Percentiles rank a stretch among this genome's conserved stretches.
phyloP scores from a whole-genome alignment of 1,139 yeast genomes.

The Yarrowia galli region DNA sequence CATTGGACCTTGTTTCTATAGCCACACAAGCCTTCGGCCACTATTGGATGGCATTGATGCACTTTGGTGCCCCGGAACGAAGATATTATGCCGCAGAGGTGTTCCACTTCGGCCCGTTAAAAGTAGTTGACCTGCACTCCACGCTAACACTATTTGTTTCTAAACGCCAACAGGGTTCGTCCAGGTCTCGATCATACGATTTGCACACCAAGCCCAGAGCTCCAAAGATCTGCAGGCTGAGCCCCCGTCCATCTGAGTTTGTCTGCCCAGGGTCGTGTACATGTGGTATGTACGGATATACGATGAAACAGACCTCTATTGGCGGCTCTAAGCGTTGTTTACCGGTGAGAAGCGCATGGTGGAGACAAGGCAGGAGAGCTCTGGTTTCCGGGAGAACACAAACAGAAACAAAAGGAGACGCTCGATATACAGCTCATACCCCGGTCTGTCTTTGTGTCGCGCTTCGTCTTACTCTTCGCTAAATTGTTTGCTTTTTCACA shows the following conservation, averaged over 20 bases:
- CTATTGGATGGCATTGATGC: no score
- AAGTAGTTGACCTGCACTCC: constrained; percentile 22
- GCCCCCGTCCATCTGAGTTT: constrained; percentile 18
- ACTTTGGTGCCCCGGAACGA: not conserved
- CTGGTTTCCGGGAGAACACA: not conserved
- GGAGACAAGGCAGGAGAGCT: not conserved
- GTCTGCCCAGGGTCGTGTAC: constrained; percentile 1
- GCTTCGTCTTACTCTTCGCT: not conserved
- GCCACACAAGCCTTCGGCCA: not conserved
- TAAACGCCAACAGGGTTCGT: not conserved
- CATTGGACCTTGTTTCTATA: constrained; percentile 1
- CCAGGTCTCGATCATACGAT: constrained; percentile 23
- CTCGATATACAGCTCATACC: not conserved
- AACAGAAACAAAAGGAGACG: not conserved
- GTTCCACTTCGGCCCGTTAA: constrained; percentile 16
- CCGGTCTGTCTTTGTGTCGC: not conserved
- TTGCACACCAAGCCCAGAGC: not conserved
- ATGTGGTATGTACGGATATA: constrained; percentile 16
- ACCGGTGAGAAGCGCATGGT: not conserved
- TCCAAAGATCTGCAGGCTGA: constrained; percentile 22
- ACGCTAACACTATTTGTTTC: constrained; percentile 3
- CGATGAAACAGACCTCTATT: constrained; percentile 9
- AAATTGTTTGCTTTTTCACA: not conserved
- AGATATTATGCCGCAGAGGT: not conserved
- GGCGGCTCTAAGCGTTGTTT: not conserved